Conservation (phyloP, 306 rosid species). For the Fragaria vesca region DNA sequence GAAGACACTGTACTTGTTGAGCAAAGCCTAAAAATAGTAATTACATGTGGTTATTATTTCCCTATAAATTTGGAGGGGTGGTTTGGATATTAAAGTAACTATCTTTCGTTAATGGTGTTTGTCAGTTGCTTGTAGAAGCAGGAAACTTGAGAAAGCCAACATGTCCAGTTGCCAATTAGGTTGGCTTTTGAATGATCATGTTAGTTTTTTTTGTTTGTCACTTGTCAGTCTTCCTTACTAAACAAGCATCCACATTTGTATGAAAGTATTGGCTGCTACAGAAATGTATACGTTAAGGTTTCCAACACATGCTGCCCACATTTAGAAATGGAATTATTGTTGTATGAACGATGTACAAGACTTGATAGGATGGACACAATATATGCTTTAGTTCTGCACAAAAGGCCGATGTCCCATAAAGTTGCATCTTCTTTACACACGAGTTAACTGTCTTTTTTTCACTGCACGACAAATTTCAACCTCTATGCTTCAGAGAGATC, state of each 20-base stretch:
- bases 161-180: background rate
- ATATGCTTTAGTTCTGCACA: background rate
- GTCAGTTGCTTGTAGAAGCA: background rate
- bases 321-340: background rate
- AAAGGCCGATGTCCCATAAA: background rate
- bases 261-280: too few relatives aligned
- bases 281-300: too few relatives aligned
- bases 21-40: background rate
- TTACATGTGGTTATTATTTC: background rate
- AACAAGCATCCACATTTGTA: too few relatives aligned
- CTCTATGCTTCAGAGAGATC: conserved; percentile 53
- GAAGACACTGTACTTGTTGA: too few relatives aligned
- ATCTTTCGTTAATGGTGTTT: background rate
- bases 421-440: background rate
- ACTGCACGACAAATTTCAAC: background rate
- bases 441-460: background rate
- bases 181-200: background rate
- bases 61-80: background rate
- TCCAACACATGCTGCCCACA: too few relatives aligned
- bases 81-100: background rate
- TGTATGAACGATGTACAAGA: background rate
- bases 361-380: background rate
- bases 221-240: too few relatives aligned
- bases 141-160: background rate
- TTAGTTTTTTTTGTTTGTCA: too few relatives aligned